These are phyloP conservation scores for Phlyctochytrium planicorne DNA, from an alignment of 192 early-diverging fungal genomes.

Conservation along the genomic window DNA sequence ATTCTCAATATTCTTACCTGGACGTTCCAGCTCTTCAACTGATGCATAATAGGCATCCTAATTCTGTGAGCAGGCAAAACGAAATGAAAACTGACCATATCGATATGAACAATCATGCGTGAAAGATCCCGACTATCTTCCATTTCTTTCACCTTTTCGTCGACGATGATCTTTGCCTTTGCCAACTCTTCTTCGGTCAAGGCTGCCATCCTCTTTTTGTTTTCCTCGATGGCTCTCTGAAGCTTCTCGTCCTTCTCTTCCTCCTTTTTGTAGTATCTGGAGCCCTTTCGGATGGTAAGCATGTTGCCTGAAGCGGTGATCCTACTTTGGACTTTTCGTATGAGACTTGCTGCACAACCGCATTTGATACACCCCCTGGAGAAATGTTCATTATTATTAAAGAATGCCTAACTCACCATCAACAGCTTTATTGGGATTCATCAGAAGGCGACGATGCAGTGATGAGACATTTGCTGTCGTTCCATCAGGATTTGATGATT, in stretches of 20 bases:
- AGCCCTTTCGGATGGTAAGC: too few relatives aligned
- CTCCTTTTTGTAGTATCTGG: slow-evolving; percentile 1
- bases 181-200: slow-evolving; percentile 42
- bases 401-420: too few relatives aligned
- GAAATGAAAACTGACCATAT: slow-evolving; percentile 49
- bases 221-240: slow-evolving; percentile 24
- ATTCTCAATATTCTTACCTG: too few relatives aligned
- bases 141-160: slow-evolving; percentile 37
- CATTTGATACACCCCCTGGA: background rate
- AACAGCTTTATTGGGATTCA: background rate
- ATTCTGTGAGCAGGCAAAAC: slow-evolving; percentile 10
- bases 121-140: slow-evolving; percentile 48
- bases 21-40: slow-evolving; percentile 66
- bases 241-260: slow-evolving; percentile 10
- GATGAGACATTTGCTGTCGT: too few relatives aligned
- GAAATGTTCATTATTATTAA: too few relatives aligned
- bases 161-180: slow-evolving; percentile 28
- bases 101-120: slow-evolving; percentile 60
- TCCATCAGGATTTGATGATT: too few relatives aligned
- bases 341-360: background rate
- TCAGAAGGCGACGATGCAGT: background rate
- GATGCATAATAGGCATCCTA: slow-evolving; percentile 68
- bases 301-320: too few relatives aligned
- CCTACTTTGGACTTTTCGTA: background rate
- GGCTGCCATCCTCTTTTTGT: slow-evolving; percentile 26